Evolutionary conservation across 192 early-diverging fungal species (phyloP).

Genomic region (Phlyctochytrium bullatum): DNA sequence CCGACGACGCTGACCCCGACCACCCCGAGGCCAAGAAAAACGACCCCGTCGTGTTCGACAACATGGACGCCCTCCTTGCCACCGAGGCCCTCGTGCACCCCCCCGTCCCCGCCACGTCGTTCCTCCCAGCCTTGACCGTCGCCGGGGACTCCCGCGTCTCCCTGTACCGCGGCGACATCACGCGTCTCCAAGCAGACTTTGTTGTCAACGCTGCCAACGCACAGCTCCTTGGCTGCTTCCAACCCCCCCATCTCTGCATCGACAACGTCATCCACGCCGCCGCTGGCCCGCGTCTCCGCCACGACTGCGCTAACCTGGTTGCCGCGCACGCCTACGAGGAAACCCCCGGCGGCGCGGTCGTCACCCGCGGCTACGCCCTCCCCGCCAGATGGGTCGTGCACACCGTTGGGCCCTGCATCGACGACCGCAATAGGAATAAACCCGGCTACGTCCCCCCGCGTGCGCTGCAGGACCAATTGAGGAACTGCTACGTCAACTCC

Average conservation of each 20-base stretch:
- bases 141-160: constrained; percentile 7
- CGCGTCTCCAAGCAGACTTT: constrained; percentile 4
- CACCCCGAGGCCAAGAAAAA: too few species aligned
- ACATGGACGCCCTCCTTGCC: constrained; percentile 3
- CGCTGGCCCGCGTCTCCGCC: constrained; percentile 21
- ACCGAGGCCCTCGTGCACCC: not conserved
- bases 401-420: constrained; percentile 18
- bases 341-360: constrained; percentile 15
- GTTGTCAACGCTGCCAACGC: constrained; percentile 27
- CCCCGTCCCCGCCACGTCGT: not conserved
- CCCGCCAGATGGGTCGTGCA: constrained; percentile 12
- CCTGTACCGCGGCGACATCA: constrained; percentile 20
- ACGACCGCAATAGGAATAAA: not conserved
- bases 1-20: not conserved
- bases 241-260: constrained; percentile 23
- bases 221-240: constrained; percentile 27
- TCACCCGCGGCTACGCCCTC: constrained; percentile 9
- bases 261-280: constrained; percentile 25
- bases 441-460: too few species aligned
- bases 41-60: not conserved
- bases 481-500: not conserved
- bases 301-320: constrained; percentile 5
- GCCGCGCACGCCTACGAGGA: not conserved
- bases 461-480: not conserved
- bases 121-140: not conserved